Conservation (phyloP, 306 rosid genomes). For the Macrotyloma uniflorum region DNA sequence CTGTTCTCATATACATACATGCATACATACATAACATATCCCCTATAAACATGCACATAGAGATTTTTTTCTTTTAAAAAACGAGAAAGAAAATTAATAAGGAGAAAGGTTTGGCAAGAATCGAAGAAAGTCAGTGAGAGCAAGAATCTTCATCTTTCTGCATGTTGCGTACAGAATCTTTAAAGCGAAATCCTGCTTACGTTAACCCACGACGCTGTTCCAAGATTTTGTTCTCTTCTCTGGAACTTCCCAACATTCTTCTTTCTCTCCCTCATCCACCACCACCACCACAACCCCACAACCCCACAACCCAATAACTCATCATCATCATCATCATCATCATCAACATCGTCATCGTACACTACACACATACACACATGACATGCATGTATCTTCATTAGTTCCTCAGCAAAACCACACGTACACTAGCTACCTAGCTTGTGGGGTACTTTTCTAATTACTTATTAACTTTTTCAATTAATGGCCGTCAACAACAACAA, state of each 20-base stretch:
- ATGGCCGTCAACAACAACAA: slow-evolving; percentile 54
- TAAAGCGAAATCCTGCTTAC: slow-evolving; percentile 69
- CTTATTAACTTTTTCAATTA: background rate
- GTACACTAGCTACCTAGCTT: background rate
- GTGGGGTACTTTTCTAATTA: slow-evolving; percentile 5
- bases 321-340: background rate
- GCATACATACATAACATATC: background rate
- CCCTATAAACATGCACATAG: background rate
- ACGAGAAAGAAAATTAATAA: background rate
- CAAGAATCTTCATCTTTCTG: slow-evolving; percentile 41
- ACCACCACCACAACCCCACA: background rate
- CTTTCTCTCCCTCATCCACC: slow-evolving; percentile 8
- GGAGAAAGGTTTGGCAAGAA: background rate
- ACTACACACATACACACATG: slow-evolving; percentile 3
- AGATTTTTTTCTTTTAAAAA: background rate
- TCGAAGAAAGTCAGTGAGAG: slow-evolving; percentile 24
- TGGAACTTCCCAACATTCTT: slow-evolving; percentile 35
- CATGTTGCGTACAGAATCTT: slow-evolving; percentile 67
- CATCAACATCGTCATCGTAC: background rate
- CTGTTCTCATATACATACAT: background rate
- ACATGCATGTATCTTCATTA: background rate
- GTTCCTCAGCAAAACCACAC: slow-evolving; percentile 1
- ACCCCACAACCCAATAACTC: background rate
- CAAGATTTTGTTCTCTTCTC: slow-evolving; percentile 58
- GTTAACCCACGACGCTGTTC: slow-evolving; percentile 58